phyloP scores from a whole-genome alignment of 2,329 filamentous ascomycete species.

The Exserohilum turcica region DNA sequence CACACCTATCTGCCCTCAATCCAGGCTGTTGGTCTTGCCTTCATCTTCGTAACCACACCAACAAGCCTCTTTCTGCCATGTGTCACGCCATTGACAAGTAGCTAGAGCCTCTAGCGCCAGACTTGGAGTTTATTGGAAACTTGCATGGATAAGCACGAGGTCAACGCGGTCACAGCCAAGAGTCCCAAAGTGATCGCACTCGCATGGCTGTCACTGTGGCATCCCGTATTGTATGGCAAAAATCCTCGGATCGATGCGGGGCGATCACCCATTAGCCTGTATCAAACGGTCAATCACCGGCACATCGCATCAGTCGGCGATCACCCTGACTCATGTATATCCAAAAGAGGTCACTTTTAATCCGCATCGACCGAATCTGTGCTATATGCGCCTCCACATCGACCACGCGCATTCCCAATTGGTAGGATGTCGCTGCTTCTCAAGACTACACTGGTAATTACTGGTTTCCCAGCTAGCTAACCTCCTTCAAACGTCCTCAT shows the following conservation, averaged over 20 bases:
- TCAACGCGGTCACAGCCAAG: not conserved
- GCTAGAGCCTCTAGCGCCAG: slow-evolving; percentile 3
- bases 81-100: not conserved
- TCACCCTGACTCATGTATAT: slow-evolving; percentile 1
- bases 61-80: not conserved
- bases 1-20: not conserved
- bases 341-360: not conserved
- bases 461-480: not conserved
- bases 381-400: not conserved
- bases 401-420: not conserved
- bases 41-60: not conserved
- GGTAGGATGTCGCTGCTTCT: not conserved
- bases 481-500: not conserved
- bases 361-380: not conserved
- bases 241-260: not conserved
- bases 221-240: not conserved
- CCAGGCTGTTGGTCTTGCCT: not conserved
- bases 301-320: slow-evolving; percentile 4
- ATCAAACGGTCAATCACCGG: slow-evolving; percentile 8
- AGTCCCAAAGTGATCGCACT: not conserved
- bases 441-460: not conserved
- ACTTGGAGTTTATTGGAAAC: not conserved
- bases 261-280: slow-evolving; percentile 4
- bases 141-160: not conserved
- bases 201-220: not conserved